These are phyloP conservation scores for Neurospora intermedia DNA, from an alignment of 495 filamentous ascomycete species.

Conservation along the genomic window DNA sequence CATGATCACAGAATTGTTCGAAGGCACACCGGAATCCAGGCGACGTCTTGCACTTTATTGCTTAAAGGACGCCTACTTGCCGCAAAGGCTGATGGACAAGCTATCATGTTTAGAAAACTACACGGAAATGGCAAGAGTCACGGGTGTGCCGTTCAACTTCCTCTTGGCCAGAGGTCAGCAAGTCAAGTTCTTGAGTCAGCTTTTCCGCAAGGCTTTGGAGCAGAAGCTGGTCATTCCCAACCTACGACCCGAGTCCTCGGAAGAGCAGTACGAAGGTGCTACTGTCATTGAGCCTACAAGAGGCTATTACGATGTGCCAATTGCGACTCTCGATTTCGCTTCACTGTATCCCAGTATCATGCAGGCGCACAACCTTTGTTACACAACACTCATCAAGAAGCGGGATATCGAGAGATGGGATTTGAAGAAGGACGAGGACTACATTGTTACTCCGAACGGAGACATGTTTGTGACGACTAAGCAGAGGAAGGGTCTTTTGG, in stretches of 20 bases:
- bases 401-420: constrained; percentile 58
- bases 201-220: constrained; percentile 89
- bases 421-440: constrained; percentile 80
- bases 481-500: constrained; percentile 81
- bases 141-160: constrained; percentile 94
- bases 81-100: constrained; percentile 93
- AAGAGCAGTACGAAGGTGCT: constrained; percentile 93
- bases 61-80: constrained; percentile 93
- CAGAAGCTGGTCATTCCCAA: constrained; percentile 92
- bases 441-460: constrained; percentile 87
- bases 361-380: constrained; percentile 96
- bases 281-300: constrained; percentile 94
- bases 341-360: constrained; percentile 98
- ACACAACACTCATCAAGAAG: constrained; percentile 87
- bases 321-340: constrained; percentile 97
- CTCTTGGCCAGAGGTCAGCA: constrained; percentile 89
- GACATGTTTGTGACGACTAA: constrained; percentile 88
- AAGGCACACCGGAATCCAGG: constrained; percentile 84
- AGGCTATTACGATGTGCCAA: constrained; percentile 86
- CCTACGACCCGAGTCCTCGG: constrained; percentile 46
- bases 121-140: constrained; percentile 99
- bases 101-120: constrained; percentile 96
- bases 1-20: constrained; percentile 97
- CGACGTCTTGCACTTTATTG: constrained; percentile 91
- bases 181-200: constrained; percentile 93